phyloP scores from a whole-genome alignment of 2,329 filamentous ascomycete genomes.

The Cercospora beticola region DNA sequence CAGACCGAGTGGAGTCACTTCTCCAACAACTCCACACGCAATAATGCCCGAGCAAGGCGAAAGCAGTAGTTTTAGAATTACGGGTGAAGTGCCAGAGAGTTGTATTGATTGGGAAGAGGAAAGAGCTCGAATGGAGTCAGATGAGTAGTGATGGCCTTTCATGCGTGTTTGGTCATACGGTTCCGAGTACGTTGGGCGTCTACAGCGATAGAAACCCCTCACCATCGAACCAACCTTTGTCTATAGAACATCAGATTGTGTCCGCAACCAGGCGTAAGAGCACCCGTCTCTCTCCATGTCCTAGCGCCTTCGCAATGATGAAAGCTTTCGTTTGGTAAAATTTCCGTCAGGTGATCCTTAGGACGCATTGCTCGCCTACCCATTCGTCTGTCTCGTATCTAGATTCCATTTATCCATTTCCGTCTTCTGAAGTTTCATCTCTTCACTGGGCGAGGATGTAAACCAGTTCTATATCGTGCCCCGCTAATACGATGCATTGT shows the following conservation, averaged over 20 bases:
- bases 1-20: neutral
- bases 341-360: neutral
- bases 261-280: slow-evolving; percentile 4
- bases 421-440: neutral
- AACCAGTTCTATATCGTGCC: neutral
- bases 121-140: neutral
- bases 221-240: neutral
- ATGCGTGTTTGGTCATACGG: too few relatives aligned
- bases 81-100: neutral
- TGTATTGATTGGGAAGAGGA: neutral
- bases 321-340: neutral
- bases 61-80: neutral
- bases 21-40: neutral
- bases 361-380: neutral
- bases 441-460: neutral
- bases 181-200: too few relatives aligned
- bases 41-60: neutral
- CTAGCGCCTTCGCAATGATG: slow-evolving; percentile 8
- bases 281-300: slow-evolving; percentile 5
- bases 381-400: slow-evolving; percentile 2
- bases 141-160: too few relatives aligned
- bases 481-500: neutral
- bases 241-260: neutral
- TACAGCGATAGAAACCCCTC: too few relatives aligned
- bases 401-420: neutral